phyloP scores from a whole-genome alignment of 2,329 filamentous ascomycete species.

The Aspergillus neoniger region DNA sequence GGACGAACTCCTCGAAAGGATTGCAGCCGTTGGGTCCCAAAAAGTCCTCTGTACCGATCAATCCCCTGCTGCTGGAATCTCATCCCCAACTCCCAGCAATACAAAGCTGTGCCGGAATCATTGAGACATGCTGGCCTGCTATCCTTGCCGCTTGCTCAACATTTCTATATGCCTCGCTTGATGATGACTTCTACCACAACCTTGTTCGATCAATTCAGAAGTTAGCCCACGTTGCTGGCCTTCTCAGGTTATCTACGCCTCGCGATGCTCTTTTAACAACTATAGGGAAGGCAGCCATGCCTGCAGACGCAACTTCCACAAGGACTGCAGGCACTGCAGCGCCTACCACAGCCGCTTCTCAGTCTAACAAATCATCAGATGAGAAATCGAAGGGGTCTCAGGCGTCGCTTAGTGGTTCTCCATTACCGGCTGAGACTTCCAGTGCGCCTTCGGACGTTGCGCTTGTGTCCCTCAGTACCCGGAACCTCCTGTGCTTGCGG shows the following conservation, averaged over 20 bases:
- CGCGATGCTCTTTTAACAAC: slow-evolving; percentile 94
- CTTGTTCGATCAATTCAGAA: slow-evolving; percentile 92
- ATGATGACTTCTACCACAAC: slow-evolving; percentile 90
- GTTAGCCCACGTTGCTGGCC: slow-evolving; percentile 88
- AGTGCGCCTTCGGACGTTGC: slow-evolving; percentile 42
- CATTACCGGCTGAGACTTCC: slow-evolving; percentile 30
- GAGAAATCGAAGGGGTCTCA: slow-evolving; percentile 33
- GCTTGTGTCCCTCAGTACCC: slow-evolving; percentile 69
- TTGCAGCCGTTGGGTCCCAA: slow-evolving; percentile 27
- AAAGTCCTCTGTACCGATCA: slow-evolving; percentile 61
- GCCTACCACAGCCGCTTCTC: slow-evolving; percentile 21
- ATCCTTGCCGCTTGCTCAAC: slow-evolving; percentile 93
- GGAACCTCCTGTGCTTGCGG: slow-evolving; percentile 86
- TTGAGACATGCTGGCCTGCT: slow-evolving; percentile 93
- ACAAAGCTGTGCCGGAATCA: slow-evolving; percentile 74
- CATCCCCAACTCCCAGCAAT: slow-evolving; percentile 73
- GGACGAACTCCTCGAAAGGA: slow-evolving; percentile 31
- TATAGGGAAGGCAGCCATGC: slow-evolving; percentile 87
- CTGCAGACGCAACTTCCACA: slow-evolving; percentile 61
- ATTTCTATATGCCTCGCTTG: slow-evolving; percentile 86
- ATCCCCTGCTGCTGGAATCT: slow-evolving; percentile 74
- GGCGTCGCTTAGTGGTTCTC: slow-evolving; percentile 25
- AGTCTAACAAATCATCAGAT: slow-evolving; percentile 30
- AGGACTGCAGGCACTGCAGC: slow-evolving; percentile 23
- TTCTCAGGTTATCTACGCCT: slow-evolving; percentile 80